Evolutionary conservation across 352 stramenopile species (phyloP).

Genomic region (Phytophthora litchii): DNA sequence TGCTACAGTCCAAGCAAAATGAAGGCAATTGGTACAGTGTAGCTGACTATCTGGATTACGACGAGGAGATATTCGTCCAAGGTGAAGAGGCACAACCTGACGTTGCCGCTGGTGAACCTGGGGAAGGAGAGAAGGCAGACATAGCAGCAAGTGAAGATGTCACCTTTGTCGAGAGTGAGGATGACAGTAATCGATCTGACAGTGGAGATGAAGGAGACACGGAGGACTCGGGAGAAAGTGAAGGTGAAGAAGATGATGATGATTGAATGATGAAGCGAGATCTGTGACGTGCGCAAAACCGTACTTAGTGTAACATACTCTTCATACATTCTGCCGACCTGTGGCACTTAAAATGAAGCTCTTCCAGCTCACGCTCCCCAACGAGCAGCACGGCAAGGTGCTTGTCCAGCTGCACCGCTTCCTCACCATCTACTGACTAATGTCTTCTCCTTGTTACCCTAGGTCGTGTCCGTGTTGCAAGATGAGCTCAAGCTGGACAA

Average conservation of each 20-base stretch:
- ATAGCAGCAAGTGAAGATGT: conserved; percentile 18
- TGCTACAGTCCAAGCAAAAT: conserved; percentile 22
- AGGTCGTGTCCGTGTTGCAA: conserved; percentile 82
- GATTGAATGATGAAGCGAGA: conserved; percentile 8
- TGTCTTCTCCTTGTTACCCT: neutral
- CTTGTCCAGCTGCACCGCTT: neutral
- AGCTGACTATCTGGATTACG: conserved; percentile 69
- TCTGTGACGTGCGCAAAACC: conserved; percentile 13
- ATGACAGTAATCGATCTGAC: conserved; percentile 17
- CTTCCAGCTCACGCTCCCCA: conserved; percentile 88
- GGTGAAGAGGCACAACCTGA: conserved; percentile 8
- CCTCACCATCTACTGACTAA: neutral
- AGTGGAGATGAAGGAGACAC: conserved; percentile 37
- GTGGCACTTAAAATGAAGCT: conserved; percentile 68
- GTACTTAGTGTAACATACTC: conserved; percentile 9
- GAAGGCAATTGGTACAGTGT: conserved; percentile 55
- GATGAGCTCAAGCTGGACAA: conserved; percentile 87
- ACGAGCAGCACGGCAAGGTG: conserved; percentile 82
- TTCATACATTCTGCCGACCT: neutral
- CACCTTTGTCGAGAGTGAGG: conserved; percentile 1
- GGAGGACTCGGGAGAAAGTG: conserved; percentile 11
- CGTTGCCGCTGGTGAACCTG: conserved; percentile 1
- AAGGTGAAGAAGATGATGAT: conserved; percentile 19
- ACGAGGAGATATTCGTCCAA: conserved; percentile 35
- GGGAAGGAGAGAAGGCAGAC: conserved; percentile 10